These are phyloP conservation scores for Leucosporidium scottii DNA, from an alignment of 768 basidiomycete species.

Conservation along the genomic window DNA sequence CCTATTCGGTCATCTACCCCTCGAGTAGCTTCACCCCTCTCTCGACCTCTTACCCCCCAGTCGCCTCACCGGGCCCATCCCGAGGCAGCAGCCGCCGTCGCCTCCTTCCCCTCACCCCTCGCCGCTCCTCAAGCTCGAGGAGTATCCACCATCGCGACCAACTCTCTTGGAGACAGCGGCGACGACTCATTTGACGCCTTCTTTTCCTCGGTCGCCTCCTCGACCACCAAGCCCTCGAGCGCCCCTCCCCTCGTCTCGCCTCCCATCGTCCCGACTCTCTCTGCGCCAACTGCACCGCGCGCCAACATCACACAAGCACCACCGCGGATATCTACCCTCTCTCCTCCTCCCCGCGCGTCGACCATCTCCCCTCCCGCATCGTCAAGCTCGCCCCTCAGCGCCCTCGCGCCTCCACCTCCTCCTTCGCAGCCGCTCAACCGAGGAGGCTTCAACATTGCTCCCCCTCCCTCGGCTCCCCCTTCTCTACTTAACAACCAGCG, in stretches of 20 bases:
- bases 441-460: background rate
- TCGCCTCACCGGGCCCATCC: too few relatives aligned
- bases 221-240: background rate
- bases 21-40: too few relatives aligned
- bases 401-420: constrained; percentile 26
- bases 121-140: constrained; percentile 1
- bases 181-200: constrained; percentile 30
- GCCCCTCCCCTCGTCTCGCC: background rate
- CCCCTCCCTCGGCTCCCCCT: background rate
- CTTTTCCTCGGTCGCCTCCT: constrained; percentile 21
- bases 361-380: constrained; percentile 15
- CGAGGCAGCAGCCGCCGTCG: background rate
- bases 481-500: background rate
- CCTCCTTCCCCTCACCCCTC: background rate
- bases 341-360: constrained; percentile 4
- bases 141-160: background rate
- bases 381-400: constrained; percentile 12
- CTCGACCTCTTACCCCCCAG: too few relatives aligned
- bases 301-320: background rate
- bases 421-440: constrained; percentile 22
- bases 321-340: background rate
- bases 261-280: background rate
- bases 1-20: too few relatives aligned
- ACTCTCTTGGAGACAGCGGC: background rate
- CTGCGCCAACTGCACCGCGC: background rate